Conservation (phyloP, 2,329 filamentous ascomycete species). For the Balansia obtecta region DNA sequence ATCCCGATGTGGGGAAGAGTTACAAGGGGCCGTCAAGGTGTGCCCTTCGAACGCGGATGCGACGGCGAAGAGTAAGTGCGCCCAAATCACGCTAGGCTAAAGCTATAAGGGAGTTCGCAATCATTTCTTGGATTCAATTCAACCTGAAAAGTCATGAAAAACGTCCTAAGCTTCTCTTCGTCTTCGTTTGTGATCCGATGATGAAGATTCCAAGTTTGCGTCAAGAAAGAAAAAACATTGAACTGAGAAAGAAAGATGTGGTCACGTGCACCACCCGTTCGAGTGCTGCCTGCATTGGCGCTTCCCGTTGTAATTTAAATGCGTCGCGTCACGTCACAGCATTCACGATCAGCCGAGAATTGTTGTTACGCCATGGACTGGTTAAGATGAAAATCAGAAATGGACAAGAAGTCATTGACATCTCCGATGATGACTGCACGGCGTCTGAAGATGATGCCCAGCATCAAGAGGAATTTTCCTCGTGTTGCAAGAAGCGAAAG, state of each 20-base stretch:
- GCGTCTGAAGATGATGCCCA: slow-evolving; percentile 12
- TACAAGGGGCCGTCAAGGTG: too few species aligned
- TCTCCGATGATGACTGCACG: slow-evolving; percentile 14
- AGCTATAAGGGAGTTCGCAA: too few species aligned
- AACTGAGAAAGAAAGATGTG: background rate
- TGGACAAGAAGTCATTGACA: slow-evolving; percentile 12
- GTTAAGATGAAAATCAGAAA: slow-evolving; percentile 5
- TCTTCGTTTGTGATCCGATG: background rate
- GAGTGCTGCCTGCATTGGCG: background rate
- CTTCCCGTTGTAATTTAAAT: background rate
- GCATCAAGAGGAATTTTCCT: slow-evolving; percentile 1
- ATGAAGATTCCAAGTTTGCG: background rate
- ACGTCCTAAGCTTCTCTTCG: too few species aligned
- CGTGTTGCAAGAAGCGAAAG: slow-evolving; percentile 25
- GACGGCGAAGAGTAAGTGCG: too few species aligned
- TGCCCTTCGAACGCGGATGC: too few species aligned
- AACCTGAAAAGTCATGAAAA: background rate
- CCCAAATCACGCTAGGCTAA: too few species aligned
- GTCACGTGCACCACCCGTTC: slow-evolving; percentile 1
- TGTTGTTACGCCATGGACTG: slow-evolving; percentile 1
- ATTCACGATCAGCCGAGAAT: too few species aligned
- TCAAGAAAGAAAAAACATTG: background rate
- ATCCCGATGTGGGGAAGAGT: too few species aligned
- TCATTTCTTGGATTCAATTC: background rate
- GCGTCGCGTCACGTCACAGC: background rate